Conservation (phyloP, 208 protist genomes). For the Acanthamoeba triangularis region DNA sequence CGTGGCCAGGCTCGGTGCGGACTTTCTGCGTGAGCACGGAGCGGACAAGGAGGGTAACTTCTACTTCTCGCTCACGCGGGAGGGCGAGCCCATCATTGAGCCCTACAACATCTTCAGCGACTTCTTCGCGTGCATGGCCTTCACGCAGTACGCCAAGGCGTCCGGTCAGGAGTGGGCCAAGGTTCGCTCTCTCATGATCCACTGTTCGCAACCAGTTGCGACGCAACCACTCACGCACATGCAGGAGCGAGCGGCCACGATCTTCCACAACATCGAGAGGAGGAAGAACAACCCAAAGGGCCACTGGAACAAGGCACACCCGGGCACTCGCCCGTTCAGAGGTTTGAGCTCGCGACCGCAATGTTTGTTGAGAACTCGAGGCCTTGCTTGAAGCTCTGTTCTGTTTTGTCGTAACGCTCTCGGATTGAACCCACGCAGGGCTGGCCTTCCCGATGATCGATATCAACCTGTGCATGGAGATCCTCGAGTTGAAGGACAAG, state of each 20-base stretch:
- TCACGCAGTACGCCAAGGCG: constrained; percentile 11
- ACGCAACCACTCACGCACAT: too few relatives aligned
- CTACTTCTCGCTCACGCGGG: constrained; percentile 51
- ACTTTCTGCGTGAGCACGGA: constrained; percentile 58
- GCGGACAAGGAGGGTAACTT: constrained; percentile 6
- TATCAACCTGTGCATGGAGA: constrained; percentile 74
- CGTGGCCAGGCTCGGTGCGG: constrained; percentile 4
- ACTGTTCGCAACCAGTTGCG: too few relatives aligned
- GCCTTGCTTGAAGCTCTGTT: too few relatives aligned
- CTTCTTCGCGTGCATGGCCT: constrained; percentile 70
- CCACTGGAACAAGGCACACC: constrained; percentile 37
- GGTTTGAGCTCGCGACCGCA: too few relatives aligned
- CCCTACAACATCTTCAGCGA: constrained; percentile 76
- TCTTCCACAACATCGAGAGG: constrained; percentile 38
- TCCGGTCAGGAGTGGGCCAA: not conserved
- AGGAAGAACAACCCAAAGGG: constrained; percentile 67
- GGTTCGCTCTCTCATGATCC: not conserved
- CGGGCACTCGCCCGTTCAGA: not conserved
- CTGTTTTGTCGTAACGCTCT: too few relatives aligned
- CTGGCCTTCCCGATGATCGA: constrained; percentile 72
- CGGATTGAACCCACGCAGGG: not conserved
- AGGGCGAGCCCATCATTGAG: constrained; percentile 49
- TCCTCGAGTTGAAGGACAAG: constrained; percentile 25
- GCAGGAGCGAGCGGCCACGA: not conserved
- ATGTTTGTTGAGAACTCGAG: too few relatives aligned